These are phyloP conservation scores for Musa schizocarpa DNA, from an alignment of 176 grass and related monocot species.

Conservation along the genomic window DNA sequence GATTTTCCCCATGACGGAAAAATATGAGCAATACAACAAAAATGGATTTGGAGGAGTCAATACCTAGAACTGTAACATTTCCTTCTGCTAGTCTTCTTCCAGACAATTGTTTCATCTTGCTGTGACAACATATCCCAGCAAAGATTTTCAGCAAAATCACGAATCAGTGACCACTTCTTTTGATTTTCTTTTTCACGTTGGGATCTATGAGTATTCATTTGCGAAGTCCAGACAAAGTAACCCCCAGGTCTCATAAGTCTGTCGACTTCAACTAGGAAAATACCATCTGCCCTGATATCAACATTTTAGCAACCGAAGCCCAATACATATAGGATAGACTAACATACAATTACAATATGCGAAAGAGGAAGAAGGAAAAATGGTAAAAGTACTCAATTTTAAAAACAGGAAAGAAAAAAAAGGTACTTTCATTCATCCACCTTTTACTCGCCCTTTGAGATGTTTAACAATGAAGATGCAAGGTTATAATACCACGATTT, in stretches of 20 bases:
- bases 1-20: background rate
- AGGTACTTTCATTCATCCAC: no score
- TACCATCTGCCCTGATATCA: conserved; percentile 52
- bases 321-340: conserved; percentile 12
- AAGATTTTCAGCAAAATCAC: conserved; percentile 50
- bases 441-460: no score
- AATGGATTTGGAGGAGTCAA: background rate
- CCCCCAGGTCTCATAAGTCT: conserved; percentile 91
- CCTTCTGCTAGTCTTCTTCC: conserved; percentile 79
- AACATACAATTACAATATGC: background rate
- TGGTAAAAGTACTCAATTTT: no score
- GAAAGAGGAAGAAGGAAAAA: no score
- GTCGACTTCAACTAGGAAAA: conserved; percentile 95
- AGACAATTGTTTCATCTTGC: conserved; percentile 97
- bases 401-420: no score
- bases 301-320: background rate
- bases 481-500: no score
- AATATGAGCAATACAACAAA: background rate
- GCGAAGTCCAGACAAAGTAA: conserved; percentile 95
- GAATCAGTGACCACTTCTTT: conserved; percentile 78
- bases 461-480: no score
- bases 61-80: conserved; percentile 80
- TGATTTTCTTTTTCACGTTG: conserved; percentile 88
- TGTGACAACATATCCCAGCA: conserved; percentile 98
- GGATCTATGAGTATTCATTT: conserved; percentile 78